Evolutionary conservation across 2,329 filamentous ascomycete species (phyloP), one percentile per base, ranked within the genome.

Genomic region (Chaetomium sp.): DNA sequence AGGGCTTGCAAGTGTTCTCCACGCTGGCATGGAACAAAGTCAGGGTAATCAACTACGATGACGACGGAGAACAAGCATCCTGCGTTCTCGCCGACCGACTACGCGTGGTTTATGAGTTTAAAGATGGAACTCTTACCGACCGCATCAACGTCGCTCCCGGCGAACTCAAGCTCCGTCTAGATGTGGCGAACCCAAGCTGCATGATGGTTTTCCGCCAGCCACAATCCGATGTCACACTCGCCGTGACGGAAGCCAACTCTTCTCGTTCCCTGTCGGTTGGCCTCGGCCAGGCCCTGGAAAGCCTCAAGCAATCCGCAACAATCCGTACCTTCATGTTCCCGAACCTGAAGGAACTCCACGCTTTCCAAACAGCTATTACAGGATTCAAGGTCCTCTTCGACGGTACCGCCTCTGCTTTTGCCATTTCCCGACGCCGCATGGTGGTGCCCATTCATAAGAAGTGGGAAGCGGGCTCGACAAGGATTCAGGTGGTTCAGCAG

Each of bases 401-500:
- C 67, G 83, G 84, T 6, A 71, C 88, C 52, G 89, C 89, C 5
- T 76, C 80, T 6, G 84, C 83, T 0, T 89, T 96, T 69, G 85
- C 87, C 56, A 95, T 96, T 61, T 85, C 91, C 1, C 84, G 91
- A 35, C 84, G 89, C 49, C 82, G 89, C 62, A 94, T 91, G 86
- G 89, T 96, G 10, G 89, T 95, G 12, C 89, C 89, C 0, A 92
- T 96, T 62, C 88, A 95, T 74, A 95, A 96, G 73, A 94, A 94
- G 70, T 95, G 89, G 89, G 90, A 95, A 67, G 88, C 91, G 2
- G 83, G 79, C n/a, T 80, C 79, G 40, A 89, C 89, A 7, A 84
- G 91, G 38, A 76, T 96, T 6, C 91, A 96, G 68, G 78, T 96
- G 40, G 83, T 96, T 38, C 79, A 84, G 61, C 85, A 87, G 61